These are phyloP conservation scores for Thraustochytrium sp. DNA, from an alignment of 352 stramenopile genomes.

Conservation along the genomic window DNA sequence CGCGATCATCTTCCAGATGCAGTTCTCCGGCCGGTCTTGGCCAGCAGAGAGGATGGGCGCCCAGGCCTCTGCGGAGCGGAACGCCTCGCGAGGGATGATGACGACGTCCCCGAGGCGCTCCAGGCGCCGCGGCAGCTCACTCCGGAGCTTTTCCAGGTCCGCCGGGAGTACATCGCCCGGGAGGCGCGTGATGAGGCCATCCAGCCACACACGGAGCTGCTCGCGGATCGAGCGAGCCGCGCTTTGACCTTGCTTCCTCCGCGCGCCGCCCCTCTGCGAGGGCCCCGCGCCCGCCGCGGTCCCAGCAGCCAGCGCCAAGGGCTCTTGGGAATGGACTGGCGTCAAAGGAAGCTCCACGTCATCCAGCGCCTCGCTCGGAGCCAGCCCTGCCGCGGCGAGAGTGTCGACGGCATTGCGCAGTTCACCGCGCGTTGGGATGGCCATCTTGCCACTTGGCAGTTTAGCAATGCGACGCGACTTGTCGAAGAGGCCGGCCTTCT, in stretches of 20 bases:
- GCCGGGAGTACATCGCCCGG: neutral
- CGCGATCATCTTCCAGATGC: conserved; percentile 4
- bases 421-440: neutral
- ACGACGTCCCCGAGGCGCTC: conserved; percentile 19
- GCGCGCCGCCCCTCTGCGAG: no score
- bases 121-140: neutral
- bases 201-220: neutral
- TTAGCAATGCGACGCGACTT: neutral
- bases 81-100: conserved; percentile 17
- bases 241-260: neutral
- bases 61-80: neutral
- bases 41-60: neutral
- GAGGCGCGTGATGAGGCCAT: neutral
- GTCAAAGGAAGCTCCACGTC: neutral
- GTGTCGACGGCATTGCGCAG: neutral
- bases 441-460: neutral
- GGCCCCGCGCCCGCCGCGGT: no score
- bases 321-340: neutral
- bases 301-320: no score
- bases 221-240: neutral
- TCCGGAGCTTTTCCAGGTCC: neutral
- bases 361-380: neutral
- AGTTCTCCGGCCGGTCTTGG: neutral
- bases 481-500: conserved; percentile 15
- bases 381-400: neutral